Conservation (phyloP, 2,329 filamentous ascomycete species). For the Fusarium globosum region DNA sequence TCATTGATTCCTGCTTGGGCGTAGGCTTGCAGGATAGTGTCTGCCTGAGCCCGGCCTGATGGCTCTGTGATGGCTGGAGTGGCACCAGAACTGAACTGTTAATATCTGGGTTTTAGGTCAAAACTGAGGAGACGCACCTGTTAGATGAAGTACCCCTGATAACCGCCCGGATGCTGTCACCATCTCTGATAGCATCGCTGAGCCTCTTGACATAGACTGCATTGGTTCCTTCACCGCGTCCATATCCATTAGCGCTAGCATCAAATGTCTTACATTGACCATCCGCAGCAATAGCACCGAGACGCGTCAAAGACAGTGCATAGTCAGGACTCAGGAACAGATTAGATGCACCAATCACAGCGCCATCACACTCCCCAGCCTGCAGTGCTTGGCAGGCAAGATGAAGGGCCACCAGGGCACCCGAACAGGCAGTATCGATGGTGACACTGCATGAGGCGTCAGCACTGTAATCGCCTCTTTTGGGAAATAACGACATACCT, state of each 20-base stretch:
- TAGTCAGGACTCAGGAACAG: slow-evolving; percentile 44
- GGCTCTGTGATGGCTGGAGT: slow-evolving; percentile 65
- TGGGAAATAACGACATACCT: slow-evolving; percentile 25
- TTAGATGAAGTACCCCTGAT: slow-evolving; percentile 61
- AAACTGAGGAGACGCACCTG: slow-evolving; percentile 35
- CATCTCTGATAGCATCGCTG: slow-evolving; percentile 61
- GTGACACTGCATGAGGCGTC: slow-evolving; percentile 50
- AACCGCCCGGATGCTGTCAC: slow-evolving; percentile 62
- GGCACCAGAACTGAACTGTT: slow-evolving; percentile 54
- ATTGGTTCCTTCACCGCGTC: slow-evolving; percentile 66
- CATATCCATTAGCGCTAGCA: slow-evolving; percentile 61
- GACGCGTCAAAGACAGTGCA: slow-evolving; percentile 39
- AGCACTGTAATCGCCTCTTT: not conserved
- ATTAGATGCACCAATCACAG: slow-evolving; percentile 49
- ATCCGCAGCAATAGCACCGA: slow-evolving; percentile 46
- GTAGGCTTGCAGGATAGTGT: slow-evolving; percentile 47
- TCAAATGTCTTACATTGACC: slow-evolving; percentile 61
- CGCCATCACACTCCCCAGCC: slow-evolving; percentile 47
- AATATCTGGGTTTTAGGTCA: not conserved
- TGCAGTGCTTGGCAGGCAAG: slow-evolving; percentile 51
- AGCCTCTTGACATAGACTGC: slow-evolving; percentile 66
- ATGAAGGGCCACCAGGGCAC: slow-evolving; percentile 56
- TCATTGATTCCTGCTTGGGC: slow-evolving; percentile 29
- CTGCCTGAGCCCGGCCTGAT: slow-evolving; percentile 55
- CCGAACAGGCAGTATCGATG: slow-evolving; percentile 60